phyloP scores from a whole-genome alignment of 2,329 filamentous ascomycete species.

The Amauroascus niger region DNA sequence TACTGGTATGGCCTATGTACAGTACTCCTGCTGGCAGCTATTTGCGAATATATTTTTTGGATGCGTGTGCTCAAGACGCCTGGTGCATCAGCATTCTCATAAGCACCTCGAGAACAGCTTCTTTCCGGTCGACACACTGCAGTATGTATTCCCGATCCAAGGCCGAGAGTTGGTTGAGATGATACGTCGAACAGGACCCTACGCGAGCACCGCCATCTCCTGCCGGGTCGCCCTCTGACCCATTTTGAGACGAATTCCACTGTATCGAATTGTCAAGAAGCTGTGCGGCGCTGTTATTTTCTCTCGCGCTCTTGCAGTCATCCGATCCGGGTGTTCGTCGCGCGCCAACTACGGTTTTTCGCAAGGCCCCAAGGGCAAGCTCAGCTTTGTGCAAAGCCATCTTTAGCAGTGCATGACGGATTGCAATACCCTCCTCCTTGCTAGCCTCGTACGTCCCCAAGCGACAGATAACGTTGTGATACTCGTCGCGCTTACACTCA shows the following conservation, averaged over 20 bases:
- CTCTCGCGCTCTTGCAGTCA: no score
- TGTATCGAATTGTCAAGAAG: no score
- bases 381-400: constrained; percentile 5
- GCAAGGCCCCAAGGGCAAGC: not conserved
- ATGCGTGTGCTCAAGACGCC: not conserved
- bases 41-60: no score
- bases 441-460: constrained; percentile 5
- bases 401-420: constrained; percentile 6
- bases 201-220: no score
- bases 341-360: not conserved
- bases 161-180: no score
- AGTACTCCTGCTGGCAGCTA: no score
- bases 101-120: not conserved
- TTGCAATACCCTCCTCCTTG: constrained; percentile 6
- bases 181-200: no score
- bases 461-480: not conserved
- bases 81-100: not conserved
- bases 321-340: no score
- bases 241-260: no score
- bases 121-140: constrained; percentile 2
- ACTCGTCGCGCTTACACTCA: not conserved
- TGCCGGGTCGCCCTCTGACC: no score
- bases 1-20: no score
- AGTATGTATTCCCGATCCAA: constrained; percentile 1
- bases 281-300: no score